Conservation (phyloP, 768 basidiomycete genomes). For the Collybia mongolica region DNA sequence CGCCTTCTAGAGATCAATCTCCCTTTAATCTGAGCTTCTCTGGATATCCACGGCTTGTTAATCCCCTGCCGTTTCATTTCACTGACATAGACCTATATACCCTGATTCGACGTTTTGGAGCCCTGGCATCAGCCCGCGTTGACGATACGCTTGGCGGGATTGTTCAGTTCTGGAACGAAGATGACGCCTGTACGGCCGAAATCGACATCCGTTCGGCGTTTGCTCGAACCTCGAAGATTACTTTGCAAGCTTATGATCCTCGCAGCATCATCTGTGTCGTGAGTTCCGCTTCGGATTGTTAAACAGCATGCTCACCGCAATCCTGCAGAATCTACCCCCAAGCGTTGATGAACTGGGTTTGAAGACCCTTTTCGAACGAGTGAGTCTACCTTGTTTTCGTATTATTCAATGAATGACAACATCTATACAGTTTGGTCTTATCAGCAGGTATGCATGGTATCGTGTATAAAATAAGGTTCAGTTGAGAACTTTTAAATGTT, state of each 20-base stretch:
- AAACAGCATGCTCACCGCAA: not conserved
- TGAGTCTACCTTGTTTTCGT: not conserved
- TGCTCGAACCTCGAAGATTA: not conserved
- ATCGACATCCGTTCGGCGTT: not conserved
- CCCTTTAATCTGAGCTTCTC: not conserved
- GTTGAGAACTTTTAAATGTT: not conserved
- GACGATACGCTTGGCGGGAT: conserved; percentile 10
- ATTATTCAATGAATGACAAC: not conserved
- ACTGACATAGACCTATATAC: conserved; percentile 10
- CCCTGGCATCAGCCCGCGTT: conserved; percentile 5
- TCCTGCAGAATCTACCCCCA: not conserved
- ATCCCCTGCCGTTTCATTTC: not conserved
- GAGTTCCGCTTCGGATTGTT: not conserved
- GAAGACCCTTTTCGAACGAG: not conserved
- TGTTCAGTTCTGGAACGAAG: conserved; percentile 17
- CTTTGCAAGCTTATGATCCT: not conserved
- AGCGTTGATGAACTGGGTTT: not conserved
- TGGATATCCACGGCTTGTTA: conserved; percentile 9
- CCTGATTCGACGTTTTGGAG: conserved; percentile 9
- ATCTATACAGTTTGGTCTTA: not conserved
- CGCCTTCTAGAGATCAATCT: not conserved
- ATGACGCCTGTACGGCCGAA: conserved; percentile 10
- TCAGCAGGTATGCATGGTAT: not conserved
- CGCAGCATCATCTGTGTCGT: too few species aligned
- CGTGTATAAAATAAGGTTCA: not conserved